Evolutionary conservation across 2,329 filamentous ascomycete species (phyloP), one percentile per base, ranked within the genome.

Genomic region (Graphilbum sp.): DNA sequence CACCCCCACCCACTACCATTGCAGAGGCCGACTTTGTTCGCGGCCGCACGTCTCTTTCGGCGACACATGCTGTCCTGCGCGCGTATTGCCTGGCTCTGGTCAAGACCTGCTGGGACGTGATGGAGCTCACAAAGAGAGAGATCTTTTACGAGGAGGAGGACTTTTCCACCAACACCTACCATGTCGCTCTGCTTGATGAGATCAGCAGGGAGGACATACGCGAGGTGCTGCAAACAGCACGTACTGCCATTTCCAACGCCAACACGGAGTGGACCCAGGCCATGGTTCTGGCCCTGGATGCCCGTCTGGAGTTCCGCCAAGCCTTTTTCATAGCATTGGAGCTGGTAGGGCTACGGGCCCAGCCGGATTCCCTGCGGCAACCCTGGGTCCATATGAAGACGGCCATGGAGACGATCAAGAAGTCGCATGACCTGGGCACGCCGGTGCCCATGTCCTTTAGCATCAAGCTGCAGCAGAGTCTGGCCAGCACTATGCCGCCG

Each of bases 61-160:
- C 6, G 21, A 11, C 37, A 2, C 65, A 75, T 33, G 61, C 71
- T 32, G 67, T 90, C 2, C 63, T 98, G 21, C 70, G 85, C 43
- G 81, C 86, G 1, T 98, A 94, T 53, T 95, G 87, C 50, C 57
- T 95, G 5, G 83, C 75, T 0, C 58, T 95, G 41, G 64, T 95
- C 41, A 95, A 94, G 54, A 75, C 76, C 18, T 94, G 86, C 52
- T 75, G 76, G 44, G 74, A 75, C 48, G 82, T 92, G 12, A 83
- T 90, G 44, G 66, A 77, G 36, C 72, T 76, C 34, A 79, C 96
- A 44, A 77, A 75, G 38, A 67, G 68, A n/a, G 83, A 94, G 54
- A 79, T 92, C 48, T 95, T 79, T 53, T 96, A 88, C 49, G 90
- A 98, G 78, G 90, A 98, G 59, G 90, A 98, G 57, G 90, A 98